Evolutionary conservation across 192 early-diverging fungal genomes (phyloP).

Genomic region (Coemansia sp.): DNA sequence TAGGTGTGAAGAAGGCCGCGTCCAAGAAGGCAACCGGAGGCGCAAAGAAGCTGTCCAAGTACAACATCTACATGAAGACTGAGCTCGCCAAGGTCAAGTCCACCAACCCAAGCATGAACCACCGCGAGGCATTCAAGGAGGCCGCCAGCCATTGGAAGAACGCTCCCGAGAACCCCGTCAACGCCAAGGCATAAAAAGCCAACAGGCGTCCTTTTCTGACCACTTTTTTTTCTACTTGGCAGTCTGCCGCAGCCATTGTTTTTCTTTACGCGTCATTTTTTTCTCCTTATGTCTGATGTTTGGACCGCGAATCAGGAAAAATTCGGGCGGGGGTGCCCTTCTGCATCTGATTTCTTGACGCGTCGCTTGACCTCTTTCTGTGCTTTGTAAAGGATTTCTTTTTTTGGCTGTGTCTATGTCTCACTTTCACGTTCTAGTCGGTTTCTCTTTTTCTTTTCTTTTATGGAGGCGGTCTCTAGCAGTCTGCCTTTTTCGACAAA

Average conservation of each 20-base stretch:
- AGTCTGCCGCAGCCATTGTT: constrained; percentile 12
- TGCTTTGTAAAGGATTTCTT: background rate
- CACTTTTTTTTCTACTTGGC: background rate
- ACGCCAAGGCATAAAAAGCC: constrained; percentile 22
- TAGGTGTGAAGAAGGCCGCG: constrained; percentile 7
- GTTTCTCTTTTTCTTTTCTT: background rate
- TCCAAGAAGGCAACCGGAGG: constrained; percentile 1
- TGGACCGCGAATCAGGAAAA: constrained; percentile 9
- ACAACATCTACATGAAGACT: constrained; percentile 75
- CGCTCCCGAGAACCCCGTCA: constrained; percentile 65
- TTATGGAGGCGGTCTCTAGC: background rate
- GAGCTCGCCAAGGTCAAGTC: constrained; percentile 70
- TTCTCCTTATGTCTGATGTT: background rate
- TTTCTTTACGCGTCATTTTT: background rate
- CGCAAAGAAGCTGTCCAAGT: constrained; percentile 62
- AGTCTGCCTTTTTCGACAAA: background rate
- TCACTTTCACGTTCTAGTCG: background rate
- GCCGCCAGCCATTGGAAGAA: constrained; percentile 66
- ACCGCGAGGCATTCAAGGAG: constrained; percentile 72
- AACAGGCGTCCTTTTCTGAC: background rate
- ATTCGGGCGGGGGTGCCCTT: background rate
- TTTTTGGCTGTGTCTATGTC: background rate
- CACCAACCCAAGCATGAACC: constrained; percentile 60
- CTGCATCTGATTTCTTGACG: constrained; percentile 11
- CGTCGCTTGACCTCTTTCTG: constrained; percentile 10